Percentiles rank a stretch among this genome's conserved stretches.
phyloP scores from a whole-genome alignment of 345 rosid species.

The Lepidium aucheri region DNA sequence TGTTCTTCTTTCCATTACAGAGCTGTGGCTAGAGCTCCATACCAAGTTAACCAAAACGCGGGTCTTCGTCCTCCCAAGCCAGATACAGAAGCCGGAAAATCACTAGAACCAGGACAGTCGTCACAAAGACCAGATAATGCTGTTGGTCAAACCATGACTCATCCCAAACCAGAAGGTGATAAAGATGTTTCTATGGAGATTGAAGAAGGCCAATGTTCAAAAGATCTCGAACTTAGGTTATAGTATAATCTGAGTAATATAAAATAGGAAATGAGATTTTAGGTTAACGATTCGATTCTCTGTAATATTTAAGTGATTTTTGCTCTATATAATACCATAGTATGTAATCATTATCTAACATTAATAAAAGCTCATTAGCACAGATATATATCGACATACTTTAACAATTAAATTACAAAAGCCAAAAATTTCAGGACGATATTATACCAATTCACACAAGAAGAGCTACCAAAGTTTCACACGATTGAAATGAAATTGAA shows the following conservation, averaged over 20 bases:
- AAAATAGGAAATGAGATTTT: neutral
- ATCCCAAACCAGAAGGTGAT: slow-evolving; percentile 1
- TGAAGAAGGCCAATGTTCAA: slow-evolving; percentile 27
- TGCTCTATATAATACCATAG: neutral
- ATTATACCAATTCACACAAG: neutral
- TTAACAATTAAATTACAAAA: neutral
- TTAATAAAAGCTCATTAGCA: too few species aligned
- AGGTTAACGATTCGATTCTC: neutral
- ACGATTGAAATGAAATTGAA: too few species aligned
- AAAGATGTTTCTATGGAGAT: neutral
- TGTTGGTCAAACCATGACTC: neutral
- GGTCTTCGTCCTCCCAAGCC: slow-evolving; percentile 21
- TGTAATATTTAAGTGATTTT: neutral
- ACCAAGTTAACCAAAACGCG: slow-evolving; percentile 35
- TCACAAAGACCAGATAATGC: slow-evolving; percentile 1
- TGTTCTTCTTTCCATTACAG: slow-evolving; percentile 20
- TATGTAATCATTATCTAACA: slow-evolving; percentile 4
- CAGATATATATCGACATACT: too few species aligned
- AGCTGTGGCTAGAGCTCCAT: slow-evolving; percentile 54
- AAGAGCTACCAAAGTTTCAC: too few species aligned
- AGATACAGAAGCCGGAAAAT: neutral
- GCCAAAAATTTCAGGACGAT: neutral
- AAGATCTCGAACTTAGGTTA: slow-evolving; percentile 52
- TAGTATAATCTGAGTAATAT: slow-evolving; percentile 11
- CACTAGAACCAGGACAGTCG: slow-evolving; percentile 25